Conservation (phyloP, 768 basidiomycete genomes). For the Zangia roseola region DNA sequence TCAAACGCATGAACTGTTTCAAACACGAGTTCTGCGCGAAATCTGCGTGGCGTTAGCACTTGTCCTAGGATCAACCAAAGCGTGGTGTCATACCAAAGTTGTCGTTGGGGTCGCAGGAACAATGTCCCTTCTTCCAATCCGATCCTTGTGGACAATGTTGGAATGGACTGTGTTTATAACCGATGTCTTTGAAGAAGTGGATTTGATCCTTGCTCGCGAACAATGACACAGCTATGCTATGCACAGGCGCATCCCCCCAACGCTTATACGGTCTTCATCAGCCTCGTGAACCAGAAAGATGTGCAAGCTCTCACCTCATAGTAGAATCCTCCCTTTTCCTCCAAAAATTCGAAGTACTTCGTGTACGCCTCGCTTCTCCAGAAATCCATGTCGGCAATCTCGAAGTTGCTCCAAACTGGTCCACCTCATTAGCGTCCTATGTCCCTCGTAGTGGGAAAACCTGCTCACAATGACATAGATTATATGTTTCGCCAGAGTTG, state of each 20-base stretch:
- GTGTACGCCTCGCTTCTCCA: conserved; percentile 83
- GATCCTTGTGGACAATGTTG: conserved; percentile 86
- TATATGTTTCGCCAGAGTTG: conserved; percentile 62
- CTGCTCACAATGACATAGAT: conserved; percentile 59
- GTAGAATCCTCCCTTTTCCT: conserved; percentile 81
- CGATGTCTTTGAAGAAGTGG: conserved; percentile 94
- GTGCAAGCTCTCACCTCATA: conserved; percentile 57
- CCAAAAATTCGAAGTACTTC: conserved; percentile 82
- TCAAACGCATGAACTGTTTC: conserved; percentile 27
- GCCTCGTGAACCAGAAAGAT: neutral
- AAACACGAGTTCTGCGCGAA: conserved; percentile 30
- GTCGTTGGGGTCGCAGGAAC: conserved; percentile 76
- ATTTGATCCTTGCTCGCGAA: conserved; percentile 88
- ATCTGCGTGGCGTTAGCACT: conserved; percentile 18
- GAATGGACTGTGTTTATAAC: conserved; percentile 91
- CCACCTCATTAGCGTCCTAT: neutral
- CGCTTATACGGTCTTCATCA: conserved; percentile 44
- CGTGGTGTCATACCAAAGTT: conserved; percentile 60
- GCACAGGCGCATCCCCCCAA: conserved; percentile 94
- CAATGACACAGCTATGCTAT: conserved; percentile 87
- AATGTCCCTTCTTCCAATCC: conserved; percentile 75
- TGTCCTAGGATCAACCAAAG: neutral
- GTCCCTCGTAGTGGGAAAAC: neutral
- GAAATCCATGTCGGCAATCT: conserved; percentile 81
- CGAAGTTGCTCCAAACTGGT: conserved; percentile 91